Evolutionary conservation across 2,329 filamentous ascomycete species (phyloP), one percentile per base, ranked within the genome.

Genomic region (Neonectria hederae): DNA sequence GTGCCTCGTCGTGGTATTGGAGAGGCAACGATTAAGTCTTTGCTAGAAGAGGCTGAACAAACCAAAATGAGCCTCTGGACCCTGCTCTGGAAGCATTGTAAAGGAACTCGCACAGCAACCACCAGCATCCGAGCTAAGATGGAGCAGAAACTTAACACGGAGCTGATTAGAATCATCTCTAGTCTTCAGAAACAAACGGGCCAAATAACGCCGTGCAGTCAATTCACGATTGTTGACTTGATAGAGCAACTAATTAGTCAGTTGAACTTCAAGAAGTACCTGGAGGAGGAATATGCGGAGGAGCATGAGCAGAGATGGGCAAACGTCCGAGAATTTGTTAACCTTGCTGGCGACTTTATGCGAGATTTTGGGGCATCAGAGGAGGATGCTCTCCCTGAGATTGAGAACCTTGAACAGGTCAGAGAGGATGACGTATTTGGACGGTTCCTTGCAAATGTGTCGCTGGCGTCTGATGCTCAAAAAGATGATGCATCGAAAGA

Each of bases 241-340:
- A 82, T 89, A 17, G 79, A 86, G 61, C 80, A 83, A 26, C 72
- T 89, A 4, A 83, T 92, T 30, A 83, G 87, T 13, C 90, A 90
- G 69, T 85, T 97, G 7, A 83, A 87, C 11, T 93, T 95, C 67
- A 85, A 93, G 72, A 86, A 88, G n/a, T 92, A 92, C 72, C 81
- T 98, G 6, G 86, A 90, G 69, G 85, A 87, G 11, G 87, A 89
- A 22, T 91, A 95, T 69, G 83, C 86, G 0, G 89, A 96, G 19
- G 90, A 95, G 64, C 86, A 91, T 68, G 93, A 96, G 69, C 84
- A 89, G 60, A 85, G 94, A 65, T 96, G 94, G 92, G 90, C 90
- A 32, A 98, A 97, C 71, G 89, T 98, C 0, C 89, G 96, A 73
- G 95, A 98, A 77, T 87, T 98, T n/a, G 82, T 97, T 61, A 87